phyloP scores from a whole-genome alignment of 225 moss, liverwort and hornwort species.

The Pleurozium schreberi region DNA sequence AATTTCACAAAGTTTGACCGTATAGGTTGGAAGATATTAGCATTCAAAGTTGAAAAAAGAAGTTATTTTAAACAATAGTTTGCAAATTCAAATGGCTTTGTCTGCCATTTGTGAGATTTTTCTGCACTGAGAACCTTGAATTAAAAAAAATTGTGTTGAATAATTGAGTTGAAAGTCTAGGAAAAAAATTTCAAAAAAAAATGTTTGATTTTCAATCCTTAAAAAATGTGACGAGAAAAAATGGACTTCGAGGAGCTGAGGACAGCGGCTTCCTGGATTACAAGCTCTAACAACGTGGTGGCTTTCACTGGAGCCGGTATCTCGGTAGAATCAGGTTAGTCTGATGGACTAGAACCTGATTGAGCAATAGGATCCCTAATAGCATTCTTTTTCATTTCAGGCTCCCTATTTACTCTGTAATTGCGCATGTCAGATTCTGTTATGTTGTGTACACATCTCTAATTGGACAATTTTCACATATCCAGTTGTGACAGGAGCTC shows the following conservation, averaged over 20 bases:
- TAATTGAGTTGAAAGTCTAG: too few species aligned
- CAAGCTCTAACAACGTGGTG: slow-evolving; percentile 8
- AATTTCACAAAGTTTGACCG: too few species aligned
- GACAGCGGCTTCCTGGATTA: slow-evolving; percentile 21
- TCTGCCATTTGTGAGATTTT: too few species aligned
- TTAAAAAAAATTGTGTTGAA: too few species aligned
- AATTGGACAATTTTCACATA: neutral
- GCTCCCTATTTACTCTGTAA: neutral
- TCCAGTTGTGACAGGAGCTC: neutral
- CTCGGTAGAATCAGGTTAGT: slow-evolving; percentile 38
- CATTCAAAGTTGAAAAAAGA: too few species aligned
- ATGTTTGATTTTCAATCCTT: too few species aligned
- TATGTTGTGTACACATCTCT: neutral
- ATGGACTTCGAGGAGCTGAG: slow-evolving; percentile 9
- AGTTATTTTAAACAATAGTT: too few species aligned
- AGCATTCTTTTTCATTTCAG: neutral
- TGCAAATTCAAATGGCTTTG: too few species aligned
- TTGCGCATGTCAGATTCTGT: neutral
- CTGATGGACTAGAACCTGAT: neutral
- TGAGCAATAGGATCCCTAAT: neutral
- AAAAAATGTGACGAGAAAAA: neutral
- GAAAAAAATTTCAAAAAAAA: too few species aligned
- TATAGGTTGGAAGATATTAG: too few species aligned
- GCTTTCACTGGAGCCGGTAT: slow-evolving; percentile 44
- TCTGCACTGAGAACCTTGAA: too few species aligned